A percentile compares a stretch with the other conserved stretches of the same genome.
phyloP scores from a whole-genome alignment of 768 basidiomycete species.

The Rhodosporidiobolus sp. region DNA sequence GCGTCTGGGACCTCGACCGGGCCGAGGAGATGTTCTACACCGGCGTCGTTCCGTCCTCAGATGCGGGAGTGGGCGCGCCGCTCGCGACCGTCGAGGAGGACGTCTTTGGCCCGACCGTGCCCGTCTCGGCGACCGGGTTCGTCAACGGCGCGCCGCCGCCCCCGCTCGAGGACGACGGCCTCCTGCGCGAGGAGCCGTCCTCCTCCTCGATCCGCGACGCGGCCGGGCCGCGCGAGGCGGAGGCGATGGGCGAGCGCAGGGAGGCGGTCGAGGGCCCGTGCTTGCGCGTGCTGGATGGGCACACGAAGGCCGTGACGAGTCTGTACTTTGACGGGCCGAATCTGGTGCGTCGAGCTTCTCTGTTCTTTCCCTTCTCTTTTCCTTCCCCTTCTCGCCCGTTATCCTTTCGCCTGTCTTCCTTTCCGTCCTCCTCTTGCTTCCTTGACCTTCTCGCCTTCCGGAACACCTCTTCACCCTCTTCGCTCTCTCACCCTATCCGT shows the following conservation, averaged over 20 bases:
- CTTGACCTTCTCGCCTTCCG: too few species aligned
- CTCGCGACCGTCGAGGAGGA: constrained; percentile 28
- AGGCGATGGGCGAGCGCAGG: constrained; percentile 53
- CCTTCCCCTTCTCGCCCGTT: constrained; percentile 6
- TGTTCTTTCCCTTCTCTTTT: not conserved
- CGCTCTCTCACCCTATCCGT: too few species aligned
- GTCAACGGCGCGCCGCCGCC: constrained; percentile 4
- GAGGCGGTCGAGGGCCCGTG: constrained; percentile 60
- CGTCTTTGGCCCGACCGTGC: constrained; percentile 27
- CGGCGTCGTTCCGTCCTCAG: not conserved
- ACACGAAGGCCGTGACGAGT: constrained; percentile 85
- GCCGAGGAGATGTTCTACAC: constrained; percentile 53
- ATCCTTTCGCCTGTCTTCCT: constrained; percentile 4
- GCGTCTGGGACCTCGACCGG: constrained; percentile 75
- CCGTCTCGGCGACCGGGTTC: not conserved
- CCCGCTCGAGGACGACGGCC: constrained; percentile 21
- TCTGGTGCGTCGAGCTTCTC: constrained; percentile 68
- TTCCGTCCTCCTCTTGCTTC: too few species aligned
- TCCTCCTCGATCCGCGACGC: not conserved
- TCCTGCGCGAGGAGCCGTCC: constrained; percentile 26
- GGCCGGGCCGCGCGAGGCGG: constrained; percentile 44
- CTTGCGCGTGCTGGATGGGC: constrained; percentile 75
- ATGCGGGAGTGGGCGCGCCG: not conserved
- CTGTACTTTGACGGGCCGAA: constrained; percentile 94
- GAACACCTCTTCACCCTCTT: too few species aligned